A percentile compares a stretch with the other conserved stretches of the same genome.
Conservation (phyloP, 1,284 basidiomycete species). For the Pyrrhoderma noxium region DNA sequence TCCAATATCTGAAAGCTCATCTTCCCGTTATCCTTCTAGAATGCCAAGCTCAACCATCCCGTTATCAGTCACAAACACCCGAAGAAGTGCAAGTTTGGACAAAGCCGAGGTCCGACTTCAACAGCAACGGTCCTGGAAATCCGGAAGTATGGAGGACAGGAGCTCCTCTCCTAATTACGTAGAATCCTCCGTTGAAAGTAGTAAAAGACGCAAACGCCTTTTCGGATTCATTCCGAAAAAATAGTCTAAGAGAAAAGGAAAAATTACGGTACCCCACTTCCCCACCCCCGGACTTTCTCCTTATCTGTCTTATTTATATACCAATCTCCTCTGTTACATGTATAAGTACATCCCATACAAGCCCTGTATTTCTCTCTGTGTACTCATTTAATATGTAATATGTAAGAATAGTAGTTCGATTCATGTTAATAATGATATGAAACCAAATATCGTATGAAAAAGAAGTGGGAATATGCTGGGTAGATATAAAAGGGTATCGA, state of each 20-base stretch:
- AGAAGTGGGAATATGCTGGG: neutral
- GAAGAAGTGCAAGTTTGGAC: slow-evolving; percentile 18
- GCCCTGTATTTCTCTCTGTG: neutral
- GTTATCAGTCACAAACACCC: neutral
- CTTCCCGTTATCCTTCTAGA: neutral
- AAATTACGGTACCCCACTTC: no score
- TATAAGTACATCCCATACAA: no score
- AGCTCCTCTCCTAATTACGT: neutral
- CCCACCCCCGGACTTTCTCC: no score
- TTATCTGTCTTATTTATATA: no score
- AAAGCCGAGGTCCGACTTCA: neutral
- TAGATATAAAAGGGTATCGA: neutral
- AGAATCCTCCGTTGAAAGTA: neutral
- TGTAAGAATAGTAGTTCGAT: neutral
- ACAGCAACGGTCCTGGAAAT: neutral
- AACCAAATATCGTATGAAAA: neutral
- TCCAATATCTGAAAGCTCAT: slow-evolving; percentile 3
- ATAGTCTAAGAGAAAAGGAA: neutral
- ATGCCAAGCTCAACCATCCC: neutral
- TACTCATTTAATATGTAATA: neutral
- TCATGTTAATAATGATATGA: neutral
- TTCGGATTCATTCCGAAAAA: neutral
- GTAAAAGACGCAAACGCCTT: neutral
- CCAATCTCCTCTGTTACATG: no score
- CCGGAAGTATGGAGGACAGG: neutral